A percentile compares a stretch with the other conserved stretches of the same genome.
Evolutionary conservation across 1,284 basidiomycete genomes (phyloP).

Genomic region (Naganishia sp.): DNA sequence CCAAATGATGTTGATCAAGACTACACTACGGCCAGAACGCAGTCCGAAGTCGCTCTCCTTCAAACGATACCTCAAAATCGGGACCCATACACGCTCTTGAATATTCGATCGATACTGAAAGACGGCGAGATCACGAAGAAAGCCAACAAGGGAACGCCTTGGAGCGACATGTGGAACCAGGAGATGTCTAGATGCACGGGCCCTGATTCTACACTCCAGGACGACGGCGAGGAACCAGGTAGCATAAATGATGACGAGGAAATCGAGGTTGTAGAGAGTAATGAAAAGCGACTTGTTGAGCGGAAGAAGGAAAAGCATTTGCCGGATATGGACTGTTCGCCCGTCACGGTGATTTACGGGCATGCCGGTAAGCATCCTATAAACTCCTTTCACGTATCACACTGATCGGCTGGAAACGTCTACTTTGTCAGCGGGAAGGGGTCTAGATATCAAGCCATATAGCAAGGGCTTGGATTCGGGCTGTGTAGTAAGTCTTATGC

Average conservation of each 20-base stretch:
- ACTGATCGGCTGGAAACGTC: constrained; percentile 18
- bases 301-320: constrained; percentile 29
- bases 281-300: constrained; percentile 26
- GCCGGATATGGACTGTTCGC: constrained; percentile 30
- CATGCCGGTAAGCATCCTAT: constrained; percentile 59
- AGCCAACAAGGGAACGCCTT: constrained; percentile 65
- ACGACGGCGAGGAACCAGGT: constrained; percentile 40
- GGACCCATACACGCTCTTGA: constrained; percentile 71
- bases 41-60: constrained; percentile 63
- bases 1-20: constrained; percentile 42
- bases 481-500: constrained; percentile 60
- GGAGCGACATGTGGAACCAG: constrained; percentile 71
- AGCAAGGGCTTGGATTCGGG: constrained; percentile 77
- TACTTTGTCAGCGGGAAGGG: constrained; percentile 60
- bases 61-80: constrained; percentile 69
- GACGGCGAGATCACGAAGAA: constrained; percentile 59
- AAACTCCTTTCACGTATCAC: background rate
- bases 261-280: constrained; percentile 37
- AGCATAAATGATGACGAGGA: constrained; percentile 36
- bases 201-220: constrained; percentile 35
- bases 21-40: constrained; percentile 45
- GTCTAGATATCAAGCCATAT: constrained; percentile 75
- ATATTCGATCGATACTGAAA: constrained; percentile 67
- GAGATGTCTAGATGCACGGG: constrained; percentile 66
- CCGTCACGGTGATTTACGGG: constrained; percentile 74